A percentile compares a stretch with the other conserved stretches of the same genome.
Evolutionary conservation across 495 filamentous ascomycete genomes (phyloP).

Genomic region (Aspergillus wentii): DNA sequence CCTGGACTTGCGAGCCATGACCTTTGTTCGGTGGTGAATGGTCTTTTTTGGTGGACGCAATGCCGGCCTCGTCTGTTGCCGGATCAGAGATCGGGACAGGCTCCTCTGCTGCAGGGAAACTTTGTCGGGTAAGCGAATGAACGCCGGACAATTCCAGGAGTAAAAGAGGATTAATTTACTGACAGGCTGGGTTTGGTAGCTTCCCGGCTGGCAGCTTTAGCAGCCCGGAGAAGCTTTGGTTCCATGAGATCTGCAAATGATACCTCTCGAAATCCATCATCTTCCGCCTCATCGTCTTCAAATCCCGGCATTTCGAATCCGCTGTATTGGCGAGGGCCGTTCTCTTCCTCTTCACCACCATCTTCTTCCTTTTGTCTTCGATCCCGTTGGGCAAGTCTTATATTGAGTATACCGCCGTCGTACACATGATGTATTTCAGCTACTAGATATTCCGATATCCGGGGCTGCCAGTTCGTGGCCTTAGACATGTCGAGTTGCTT

Average conservation of each 20-base stretch:
- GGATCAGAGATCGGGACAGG: slow-evolving; percentile 20
- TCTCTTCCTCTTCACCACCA: slow-evolving; percentile 48
- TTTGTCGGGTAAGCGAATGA: slow-evolving; percentile 30
- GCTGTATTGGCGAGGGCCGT: slow-evolving; percentile 54
- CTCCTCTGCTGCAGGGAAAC: slow-evolving; percentile 27
- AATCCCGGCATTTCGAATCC: slow-evolving; percentile 65
- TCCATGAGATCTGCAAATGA: slow-evolving; percentile 55
- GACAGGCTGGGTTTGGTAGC: slow-evolving; percentile 34
- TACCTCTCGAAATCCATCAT: slow-evolving; percentile 49
- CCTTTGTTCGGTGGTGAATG: no score
- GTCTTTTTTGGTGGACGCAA: no score
- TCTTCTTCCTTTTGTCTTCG: slow-evolving; percentile 42
- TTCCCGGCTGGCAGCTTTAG: slow-evolving; percentile 9
- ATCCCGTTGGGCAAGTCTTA: slow-evolving; percentile 70
- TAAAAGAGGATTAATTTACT: slow-evolving; percentile 36
- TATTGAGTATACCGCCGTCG: slow-evolving; percentile 43
- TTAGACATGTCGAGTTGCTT: slow-evolving; percentile 70
- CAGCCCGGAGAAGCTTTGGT: slow-evolving; percentile 52
- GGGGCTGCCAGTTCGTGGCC: slow-evolving; percentile 73
- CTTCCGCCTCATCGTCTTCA: slow-evolving; percentile 47
- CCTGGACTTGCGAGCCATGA: no score
- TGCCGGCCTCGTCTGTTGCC: no score
- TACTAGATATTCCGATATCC: slow-evolving; percentile 60
- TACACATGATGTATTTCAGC: slow-evolving; percentile 55
- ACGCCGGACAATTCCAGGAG: slow-evolving; percentile 15